Percentiles rank a stretch among this genome's conserved stretches.
Evolutionary conservation across 805 yeast species (phyloP).

Genomic region (Saccharomycopsis oosterbeekiorum): DNA sequence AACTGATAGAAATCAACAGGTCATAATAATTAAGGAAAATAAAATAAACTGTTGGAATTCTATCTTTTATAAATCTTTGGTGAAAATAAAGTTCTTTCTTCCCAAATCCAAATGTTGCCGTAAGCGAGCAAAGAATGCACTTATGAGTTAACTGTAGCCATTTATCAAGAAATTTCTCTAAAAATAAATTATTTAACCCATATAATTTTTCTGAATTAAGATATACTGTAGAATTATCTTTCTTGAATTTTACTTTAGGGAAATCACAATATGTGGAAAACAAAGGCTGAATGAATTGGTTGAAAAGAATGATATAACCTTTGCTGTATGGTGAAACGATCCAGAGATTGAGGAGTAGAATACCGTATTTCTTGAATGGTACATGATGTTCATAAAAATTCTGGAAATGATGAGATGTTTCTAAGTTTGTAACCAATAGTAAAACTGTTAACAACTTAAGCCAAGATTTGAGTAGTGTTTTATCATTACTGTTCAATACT

Average conservation of each 20-base stretch:
- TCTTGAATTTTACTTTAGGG: background rate
- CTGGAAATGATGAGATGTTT: background rate
- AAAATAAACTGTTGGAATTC: conserved; percentile 1
- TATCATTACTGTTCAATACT: conserved; percentile 10
- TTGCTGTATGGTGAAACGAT: conserved; percentile 13
- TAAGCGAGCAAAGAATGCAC: background rate
- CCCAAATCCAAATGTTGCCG: background rate
- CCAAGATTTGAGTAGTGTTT: conserved; percentile 14
- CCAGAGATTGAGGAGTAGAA: conserved; percentile 10
- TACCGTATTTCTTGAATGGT: background rate
- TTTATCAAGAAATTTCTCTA: background rate
- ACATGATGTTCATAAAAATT: background rate
- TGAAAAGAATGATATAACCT: conserved; percentile 15
- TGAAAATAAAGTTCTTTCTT: background rate
- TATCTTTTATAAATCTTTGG: background rate
- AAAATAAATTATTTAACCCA: background rate
- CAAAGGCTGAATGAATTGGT: conserved; percentile 15
- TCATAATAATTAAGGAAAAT: background rate
- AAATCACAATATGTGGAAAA: background rate
- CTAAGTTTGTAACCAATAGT: background rate
- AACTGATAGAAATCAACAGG: background rate
- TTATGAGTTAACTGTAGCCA: background rate
- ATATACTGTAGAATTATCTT: background rate
- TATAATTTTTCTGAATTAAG: background rate
- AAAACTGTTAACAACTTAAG: conserved; percentile 9